phyloP scores from a whole-genome alignment of 495 filamentous ascomycete species.

The Penicillium cosmopolitanum region DNA sequence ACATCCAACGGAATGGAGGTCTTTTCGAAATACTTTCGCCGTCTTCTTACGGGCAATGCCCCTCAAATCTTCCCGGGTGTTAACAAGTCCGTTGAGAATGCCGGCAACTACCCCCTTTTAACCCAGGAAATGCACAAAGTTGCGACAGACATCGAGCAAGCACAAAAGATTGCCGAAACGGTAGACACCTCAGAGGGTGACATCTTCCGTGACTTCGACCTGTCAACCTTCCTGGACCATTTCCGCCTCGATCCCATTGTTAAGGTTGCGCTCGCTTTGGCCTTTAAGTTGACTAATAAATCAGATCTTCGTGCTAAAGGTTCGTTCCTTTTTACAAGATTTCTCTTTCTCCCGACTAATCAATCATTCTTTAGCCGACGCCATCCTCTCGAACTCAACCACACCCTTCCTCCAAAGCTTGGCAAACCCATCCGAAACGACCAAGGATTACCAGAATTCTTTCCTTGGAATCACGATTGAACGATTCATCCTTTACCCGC shows the following conservation, averaged over 20 bases:
- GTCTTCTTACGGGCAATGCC: constrained; percentile 82
- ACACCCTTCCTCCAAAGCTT: constrained; percentile 74
- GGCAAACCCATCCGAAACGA: constrained; percentile 56
- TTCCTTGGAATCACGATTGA: constrained; percentile 80
- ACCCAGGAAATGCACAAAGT: constrained; percentile 86
- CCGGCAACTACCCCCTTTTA: constrained; percentile 79
- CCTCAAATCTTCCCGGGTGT: constrained; percentile 79
- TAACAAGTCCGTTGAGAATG: constrained; percentile 69
- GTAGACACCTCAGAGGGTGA: constrained; percentile 86
- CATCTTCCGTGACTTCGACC: constrained; percentile 90
- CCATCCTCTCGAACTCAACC: constrained; percentile 75
- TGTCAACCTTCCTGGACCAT: constrained; percentile 89
- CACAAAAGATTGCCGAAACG: constrained; percentile 87
- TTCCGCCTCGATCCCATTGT: constrained; percentile 87
- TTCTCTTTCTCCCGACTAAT: not conserved
- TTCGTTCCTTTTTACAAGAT: constrained; percentile 38
- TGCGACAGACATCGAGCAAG: constrained; percentile 74
- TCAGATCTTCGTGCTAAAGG: constrained; percentile 87
- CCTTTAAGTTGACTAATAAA: constrained; percentile 79
- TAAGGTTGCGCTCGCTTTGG: constrained; percentile 85
- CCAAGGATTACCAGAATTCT: constrained; percentile 64
- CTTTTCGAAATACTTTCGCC: constrained; percentile 88
- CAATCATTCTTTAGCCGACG: constrained; percentile 60
- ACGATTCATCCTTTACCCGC: constrained; percentile 78
- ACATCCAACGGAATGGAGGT: constrained; percentile 98